Evolutionary conservation across 257 asterid genomes (phyloP).

Genomic region (Solanum bulbocastanum): DNA sequence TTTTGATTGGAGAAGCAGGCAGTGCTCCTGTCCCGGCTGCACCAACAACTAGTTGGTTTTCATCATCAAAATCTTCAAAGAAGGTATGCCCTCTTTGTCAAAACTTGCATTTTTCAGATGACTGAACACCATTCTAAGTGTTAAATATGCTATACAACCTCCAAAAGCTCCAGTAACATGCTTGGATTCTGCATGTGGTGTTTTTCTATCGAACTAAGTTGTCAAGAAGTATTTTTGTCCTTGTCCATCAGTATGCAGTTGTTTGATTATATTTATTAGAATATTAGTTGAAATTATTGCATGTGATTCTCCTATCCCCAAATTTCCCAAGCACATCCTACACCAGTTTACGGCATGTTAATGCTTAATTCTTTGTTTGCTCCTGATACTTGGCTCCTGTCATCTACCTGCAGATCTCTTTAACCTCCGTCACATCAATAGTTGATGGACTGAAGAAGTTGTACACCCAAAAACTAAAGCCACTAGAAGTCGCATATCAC

Average conservation of each 20-base stretch:
- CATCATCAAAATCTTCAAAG: slow-evolving; percentile 78
- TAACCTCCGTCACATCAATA: slow-evolving; percentile 77
- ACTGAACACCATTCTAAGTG: not conserved
- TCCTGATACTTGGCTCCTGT: not conserved
- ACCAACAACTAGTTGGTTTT: slow-evolving; percentile 85
- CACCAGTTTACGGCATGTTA: not conserved
- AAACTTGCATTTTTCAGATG: not conserved
- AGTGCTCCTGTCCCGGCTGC: slow-evolving; percentile 45
- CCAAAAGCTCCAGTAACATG: not conserved
- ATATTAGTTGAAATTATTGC: not conserved
- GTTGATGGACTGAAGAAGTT: slow-evolving; percentile 88
- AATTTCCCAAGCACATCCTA: not conserved
- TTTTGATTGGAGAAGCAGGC: slow-evolving; percentile 35
- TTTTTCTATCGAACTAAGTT: not conserved
- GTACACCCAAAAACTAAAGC: slow-evolving; percentile 83
- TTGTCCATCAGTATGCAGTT: not conserved
- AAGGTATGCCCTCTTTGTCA: slow-evolving; percentile 30
- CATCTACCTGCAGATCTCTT: slow-evolving; percentile 42
- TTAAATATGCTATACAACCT: not conserved
- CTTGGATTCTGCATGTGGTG: not conserved
- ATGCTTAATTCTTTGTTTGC: not conserved
- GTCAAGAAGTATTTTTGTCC: not conserved
- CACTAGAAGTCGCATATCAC: slow-evolving; percentile 65
- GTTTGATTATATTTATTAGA: not conserved
- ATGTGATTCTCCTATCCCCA: not conserved